Percentiles rank a stretch among this genome's conserved stretches.
Evolutionary conservation across 1,284 basidiomycete species (phyloP).

Genomic region (Lignosus rhinocerotis): DNA sequence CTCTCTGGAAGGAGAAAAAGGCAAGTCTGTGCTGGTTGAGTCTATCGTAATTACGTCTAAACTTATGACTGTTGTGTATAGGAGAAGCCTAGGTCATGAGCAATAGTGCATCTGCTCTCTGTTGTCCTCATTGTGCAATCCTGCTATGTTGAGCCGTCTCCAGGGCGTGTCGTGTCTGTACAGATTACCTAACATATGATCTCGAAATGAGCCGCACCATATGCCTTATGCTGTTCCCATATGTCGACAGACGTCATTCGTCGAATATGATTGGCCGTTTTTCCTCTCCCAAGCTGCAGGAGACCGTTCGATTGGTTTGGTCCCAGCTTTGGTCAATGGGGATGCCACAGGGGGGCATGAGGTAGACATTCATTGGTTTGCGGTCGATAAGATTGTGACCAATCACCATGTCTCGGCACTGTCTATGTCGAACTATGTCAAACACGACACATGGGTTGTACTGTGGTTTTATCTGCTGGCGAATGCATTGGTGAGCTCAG

Average conservation of each 20-base stretch:
- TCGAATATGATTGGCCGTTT: slow-evolving; percentile 5
- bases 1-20: slow-evolving; percentile 99
- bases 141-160: slow-evolving; percentile 19
- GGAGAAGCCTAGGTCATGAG: slow-evolving; percentile 92
- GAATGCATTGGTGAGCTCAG: too few relatives aligned
- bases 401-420: too few relatives aligned
- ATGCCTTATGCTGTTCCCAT: slow-evolving; percentile 23
- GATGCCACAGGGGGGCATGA: background rate
- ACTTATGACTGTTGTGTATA: slow-evolving; percentile 33
- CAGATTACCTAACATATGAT: slow-evolving; percentile 43
- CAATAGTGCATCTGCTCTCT: slow-evolving; percentile 13
- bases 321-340: background rate
- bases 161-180: slow-evolving; percentile 26
- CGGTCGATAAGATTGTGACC: too few relatives aligned
- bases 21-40: slow-evolving; percentile 45
- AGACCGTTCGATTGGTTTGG: background rate
- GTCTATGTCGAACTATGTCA: too few relatives aligned
- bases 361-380: background rate
- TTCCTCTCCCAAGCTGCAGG: background rate
- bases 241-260: slow-evolving; percentile 1
- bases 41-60: slow-evolving; percentile 2
- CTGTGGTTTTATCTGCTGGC: too few relatives aligned
- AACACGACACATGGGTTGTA: too few relatives aligned
- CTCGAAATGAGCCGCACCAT: slow-evolving; percentile 30
- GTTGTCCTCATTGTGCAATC: slow-evolving; percentile 19